Base-by-base conservation (phyloP, 148 eudicot species). In the Pouteria glomerata region DNA sequence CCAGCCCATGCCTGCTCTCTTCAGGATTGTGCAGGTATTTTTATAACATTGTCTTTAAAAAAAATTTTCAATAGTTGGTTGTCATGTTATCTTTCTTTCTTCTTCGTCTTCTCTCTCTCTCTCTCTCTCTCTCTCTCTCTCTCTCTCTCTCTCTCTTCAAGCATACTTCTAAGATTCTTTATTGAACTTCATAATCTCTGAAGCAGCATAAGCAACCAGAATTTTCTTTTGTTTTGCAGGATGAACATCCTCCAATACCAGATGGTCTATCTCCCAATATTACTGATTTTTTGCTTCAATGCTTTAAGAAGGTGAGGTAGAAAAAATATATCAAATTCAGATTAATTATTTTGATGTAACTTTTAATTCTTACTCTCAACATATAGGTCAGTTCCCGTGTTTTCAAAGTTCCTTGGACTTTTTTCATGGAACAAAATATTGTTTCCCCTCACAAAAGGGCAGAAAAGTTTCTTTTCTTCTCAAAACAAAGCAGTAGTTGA, bases 1-100 rank as follows among this genome's bases (percentile, higher is more conserved):
- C 75, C 99, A 92, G 78, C 97, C 99, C 66, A 96, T 96, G 99
- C 97, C 99, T 60, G 99, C 99, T 82, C 96, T 96, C 75, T 96
- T 92, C 74, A 87, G 99, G 74, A 96, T 96, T 70, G 99, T 96
- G 39, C 99, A 96, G 99, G 99, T 96, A 50, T 48, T 39, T 19
- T 66, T 42, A 16, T 37, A 14, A 57, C 73, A 39, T 71, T 24
- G 44, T 57, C 29, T 52, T 64, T n/a, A n/a, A n/a, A n/a, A n/a
- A n/a, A n/a, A 26, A 63, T 47, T 27, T 50, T 0, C 4, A 27
- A 45, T 14, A 27, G 53, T 29, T 45, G 69, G 21, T 65, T 51
- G 21, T 2, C 2, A 51, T 65, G 69, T 45, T 50, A 15, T n/a
- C n/a, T n/a, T n/a, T n/a, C n/a, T n/a, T n/a, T n/a, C n/a, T n/a